Percentiles rank a stretch among this genome's conserved stretches.
These are phyloP conservation scores for Ascochyta fabae DNA, from an alignment of 2,329 filamentous ascomycete genomes.

Conservation along the genomic window DNA sequence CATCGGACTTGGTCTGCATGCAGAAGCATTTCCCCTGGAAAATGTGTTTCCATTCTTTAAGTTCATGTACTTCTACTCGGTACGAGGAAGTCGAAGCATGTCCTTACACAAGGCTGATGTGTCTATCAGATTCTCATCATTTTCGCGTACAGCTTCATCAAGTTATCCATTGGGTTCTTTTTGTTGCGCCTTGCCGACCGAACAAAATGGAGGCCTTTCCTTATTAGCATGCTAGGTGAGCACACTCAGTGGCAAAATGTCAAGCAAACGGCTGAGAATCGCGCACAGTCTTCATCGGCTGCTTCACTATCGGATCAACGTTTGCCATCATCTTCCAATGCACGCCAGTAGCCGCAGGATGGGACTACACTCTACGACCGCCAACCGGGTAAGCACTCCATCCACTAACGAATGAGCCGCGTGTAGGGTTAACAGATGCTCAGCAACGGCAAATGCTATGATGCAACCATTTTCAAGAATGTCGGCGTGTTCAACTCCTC, in stretches of 20 bases:
- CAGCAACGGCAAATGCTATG: conserved; percentile 31
- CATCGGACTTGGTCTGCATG: conserved; percentile 57
- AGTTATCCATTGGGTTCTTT: conserved; percentile 57
- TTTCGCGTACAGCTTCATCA: conserved; percentile 54
- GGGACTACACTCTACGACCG: conserved; percentile 45
- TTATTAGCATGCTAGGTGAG: conserved; percentile 53
- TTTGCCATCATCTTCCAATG: conserved; percentile 37
- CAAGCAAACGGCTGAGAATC: not conserved
- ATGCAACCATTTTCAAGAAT: conserved; percentile 52
- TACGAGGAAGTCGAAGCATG: not conserved
- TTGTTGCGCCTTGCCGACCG: conserved; percentile 52
- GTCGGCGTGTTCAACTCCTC: conserved; percentile 57
- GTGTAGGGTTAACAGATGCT: too few relatives aligned
- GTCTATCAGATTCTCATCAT: conserved; percentile 50
- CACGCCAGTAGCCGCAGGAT: conserved; percentile 53
- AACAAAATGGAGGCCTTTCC: conserved; percentile 45
- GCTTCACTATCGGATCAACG: conserved; percentile 36
- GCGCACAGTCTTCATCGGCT: conserved; percentile 19
- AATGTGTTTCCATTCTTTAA: conserved; percentile 47
- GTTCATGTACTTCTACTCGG: conserved; percentile 53
- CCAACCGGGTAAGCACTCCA: conserved; percentile 22
- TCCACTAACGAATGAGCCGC: too few relatives aligned
- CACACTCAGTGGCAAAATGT: not conserved
- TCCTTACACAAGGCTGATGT: not conserved
- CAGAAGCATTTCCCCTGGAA: conserved; percentile 36